Percentiles rank a stretch among this genome's conserved stretches.
Conservation (phyloP, 306 rosid species). For the Vigna trinervia region DNA sequence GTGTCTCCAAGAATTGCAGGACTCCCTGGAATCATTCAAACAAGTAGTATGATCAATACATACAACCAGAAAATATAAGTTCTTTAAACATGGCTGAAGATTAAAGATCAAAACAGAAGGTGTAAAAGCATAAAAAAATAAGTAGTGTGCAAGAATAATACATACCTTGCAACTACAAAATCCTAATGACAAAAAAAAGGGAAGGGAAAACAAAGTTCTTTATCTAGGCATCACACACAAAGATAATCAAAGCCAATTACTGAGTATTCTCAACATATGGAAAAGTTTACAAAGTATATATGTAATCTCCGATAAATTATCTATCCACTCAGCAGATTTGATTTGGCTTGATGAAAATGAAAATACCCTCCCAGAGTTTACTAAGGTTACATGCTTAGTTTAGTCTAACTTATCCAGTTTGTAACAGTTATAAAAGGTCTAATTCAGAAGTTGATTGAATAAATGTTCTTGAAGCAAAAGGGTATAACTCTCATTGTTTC, state of each 20-base stretch:
- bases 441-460: not conserved
- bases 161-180: slow-evolving; percentile 13
- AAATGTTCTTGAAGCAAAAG: slow-evolving; percentile 12
- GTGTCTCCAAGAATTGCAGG: slow-evolving; percentile 85
- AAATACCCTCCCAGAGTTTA: slow-evolving; percentile 10
- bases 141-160: slow-evolving; percentile 1
- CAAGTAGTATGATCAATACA: slow-evolving; percentile 7
- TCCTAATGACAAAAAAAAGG: not conserved
- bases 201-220: not conserved
- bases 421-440: not conserved
- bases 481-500: not conserved
- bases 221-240: not conserved
- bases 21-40: slow-evolving; percentile 70
- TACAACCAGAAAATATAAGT: not conserved
- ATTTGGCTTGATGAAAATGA: not conserved
- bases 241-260: not conserved
- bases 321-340: slow-evolving; percentile 17
- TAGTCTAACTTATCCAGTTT: not conserved
- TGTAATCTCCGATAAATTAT: not conserved
- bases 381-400: not conserved
- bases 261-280: not conserved
- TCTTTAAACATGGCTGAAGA: slow-evolving; percentile 3
- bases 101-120: slow-evolving; percentile 14
- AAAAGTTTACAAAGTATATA: not conserved
- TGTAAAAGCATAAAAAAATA: slow-evolving; percentile 9